Conservation (phyloP, 192 early-diverging fungal genomes). For the Borealophlyctis nickersoniae region DNA sequence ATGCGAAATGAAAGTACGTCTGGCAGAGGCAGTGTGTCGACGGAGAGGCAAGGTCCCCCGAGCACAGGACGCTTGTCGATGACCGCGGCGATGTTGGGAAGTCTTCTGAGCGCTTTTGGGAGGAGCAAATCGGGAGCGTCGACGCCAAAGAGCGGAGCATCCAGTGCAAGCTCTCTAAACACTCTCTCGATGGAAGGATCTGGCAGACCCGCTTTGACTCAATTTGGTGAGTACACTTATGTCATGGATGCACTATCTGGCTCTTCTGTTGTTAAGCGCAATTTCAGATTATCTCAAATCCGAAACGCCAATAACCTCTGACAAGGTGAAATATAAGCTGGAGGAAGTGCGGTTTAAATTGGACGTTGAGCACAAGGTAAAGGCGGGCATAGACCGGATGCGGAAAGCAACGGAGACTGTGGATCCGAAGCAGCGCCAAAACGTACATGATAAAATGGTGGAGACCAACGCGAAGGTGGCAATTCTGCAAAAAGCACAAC, state of each 20-base stretch:
- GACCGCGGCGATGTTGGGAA: slow-evolving; percentile 23
- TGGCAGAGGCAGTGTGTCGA: slow-evolving; percentile 63
- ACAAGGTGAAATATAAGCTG: slow-evolving; percentile 68
- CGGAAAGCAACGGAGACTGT: slow-evolving; percentile 1
- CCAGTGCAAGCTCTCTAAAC: slow-evolving; percentile 26
- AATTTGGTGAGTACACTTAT: slow-evolving; percentile 30
- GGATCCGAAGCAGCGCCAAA: slow-evolving; percentile 36
- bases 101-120: slow-evolving; percentile 22
- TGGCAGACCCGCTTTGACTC: slow-evolving; percentile 4
- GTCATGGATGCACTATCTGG: background rate
- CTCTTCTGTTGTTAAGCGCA: background rate
- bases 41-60: no score
- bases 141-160: slow-evolving; percentile 20
- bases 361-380: slow-evolving; percentile 91
- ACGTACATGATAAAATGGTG: slow-evolving; percentile 44
- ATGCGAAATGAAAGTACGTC: slow-evolving; percentile 35
- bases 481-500: slow-evolving; percentile 48
- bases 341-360: slow-evolving; percentile 86
- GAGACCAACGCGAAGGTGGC: slow-evolving; percentile 48
- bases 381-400: slow-evolving; percentile 76
- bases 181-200: slow-evolving; percentile 9
- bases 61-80: slow-evolving; percentile 46
- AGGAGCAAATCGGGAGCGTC: slow-evolving; percentile 7
- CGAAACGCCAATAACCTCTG: slow-evolving; percentile 45
- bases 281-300: slow-evolving; percentile 41